Evolutionary conservation across 257 asterid genomes (phyloP).

Genomic region (Eustoma russellianum): DNA sequence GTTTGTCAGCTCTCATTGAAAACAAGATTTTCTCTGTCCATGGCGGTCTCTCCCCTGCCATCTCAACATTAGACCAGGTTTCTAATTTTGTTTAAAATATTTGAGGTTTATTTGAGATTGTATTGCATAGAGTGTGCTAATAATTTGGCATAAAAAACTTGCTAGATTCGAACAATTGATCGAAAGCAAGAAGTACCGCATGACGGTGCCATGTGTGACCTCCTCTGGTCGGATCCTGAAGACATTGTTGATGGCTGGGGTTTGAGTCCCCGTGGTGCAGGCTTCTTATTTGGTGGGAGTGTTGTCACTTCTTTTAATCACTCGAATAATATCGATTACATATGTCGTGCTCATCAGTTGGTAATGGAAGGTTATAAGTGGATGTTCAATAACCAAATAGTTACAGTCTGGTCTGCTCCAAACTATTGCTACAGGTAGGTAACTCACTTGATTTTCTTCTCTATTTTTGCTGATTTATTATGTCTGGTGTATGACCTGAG

Average conservation of each 20-base stretch:
- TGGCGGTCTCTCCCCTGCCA: constrained; percentile 93
- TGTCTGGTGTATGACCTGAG: not conserved
- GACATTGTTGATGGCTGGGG: constrained; percentile 97
- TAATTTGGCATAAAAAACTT: constrained; percentile 7
- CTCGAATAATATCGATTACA: constrained; percentile 71
- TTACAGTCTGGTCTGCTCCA: constrained; percentile 99
- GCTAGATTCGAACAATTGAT: constrained; percentile 82
- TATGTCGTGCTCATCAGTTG: constrained; percentile 97
- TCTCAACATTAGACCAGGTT: constrained; percentile 92
- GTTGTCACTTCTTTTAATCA: constrained; percentile 79
- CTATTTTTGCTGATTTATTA: not conserved
- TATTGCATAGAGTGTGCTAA: constrained; percentile 9
- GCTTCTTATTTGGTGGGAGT: constrained; percentile 87
- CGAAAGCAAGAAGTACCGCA: constrained; percentile 99
- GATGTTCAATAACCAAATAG: constrained; percentile 91
- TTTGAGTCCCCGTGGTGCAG: constrained; percentile 98
- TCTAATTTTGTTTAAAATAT: constrained; percentile 4
- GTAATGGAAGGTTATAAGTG: constrained; percentile 99
- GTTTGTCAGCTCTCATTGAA: constrained; percentile 92
- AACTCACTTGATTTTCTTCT: too few relatives aligned
- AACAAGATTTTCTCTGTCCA: constrained; percentile 90
- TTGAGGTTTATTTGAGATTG: constrained; percentile 5
- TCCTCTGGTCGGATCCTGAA: constrained; percentile 98
- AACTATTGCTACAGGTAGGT: constrained; percentile 88
- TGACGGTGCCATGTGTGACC: constrained; percentile 99